phyloP scores from a whole-genome alignment of 345 rosid genomes.

The Pseudoturritis turrita region DNA sequence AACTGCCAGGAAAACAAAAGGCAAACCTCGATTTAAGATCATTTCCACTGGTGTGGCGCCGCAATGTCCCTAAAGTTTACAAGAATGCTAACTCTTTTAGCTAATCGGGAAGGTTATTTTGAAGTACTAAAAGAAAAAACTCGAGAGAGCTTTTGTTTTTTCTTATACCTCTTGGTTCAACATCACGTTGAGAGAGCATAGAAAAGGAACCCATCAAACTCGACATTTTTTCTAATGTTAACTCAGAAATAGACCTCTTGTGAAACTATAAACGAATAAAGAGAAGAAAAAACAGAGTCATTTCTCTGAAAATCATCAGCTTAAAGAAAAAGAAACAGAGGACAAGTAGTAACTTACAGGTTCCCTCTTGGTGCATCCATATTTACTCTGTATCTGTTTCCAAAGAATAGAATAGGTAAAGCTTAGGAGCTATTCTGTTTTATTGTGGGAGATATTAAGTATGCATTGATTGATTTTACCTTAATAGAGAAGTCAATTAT shows the following conservation, averaged over 20 bases:
- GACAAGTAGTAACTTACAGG: conserved; percentile 46
- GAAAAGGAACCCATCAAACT: conserved; percentile 71
- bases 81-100: background rate
- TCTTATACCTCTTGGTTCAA: conserved; percentile 50
- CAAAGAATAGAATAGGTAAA: background rate
- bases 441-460: background rate
- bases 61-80: conserved; percentile 42
- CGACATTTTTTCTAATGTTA: conserved; percentile 67
- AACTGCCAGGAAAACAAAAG: background rate
- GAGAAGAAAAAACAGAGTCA: background rate
- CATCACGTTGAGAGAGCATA: conserved; percentile 47
- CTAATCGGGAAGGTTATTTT: background rate
- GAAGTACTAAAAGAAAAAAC: no score
- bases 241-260: conserved; percentile 75
- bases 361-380: conserved; percentile 64
- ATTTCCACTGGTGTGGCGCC: conserved; percentile 45
- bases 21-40: conserved; percentile 67
- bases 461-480: conserved; percentile 35
- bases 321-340: background rate
- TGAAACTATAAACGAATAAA: conserved; percentile 42
- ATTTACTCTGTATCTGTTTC: conserved; percentile 84
- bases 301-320: background rate
- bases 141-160: background rate
- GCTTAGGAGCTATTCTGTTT: background rate
- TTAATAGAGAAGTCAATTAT: conserved; percentile 69